These are phyloP conservation scores for Taphrina wiesneri DNA, from an alignment of 1,139 yeast genomes.

Conservation along the genomic window DNA sequence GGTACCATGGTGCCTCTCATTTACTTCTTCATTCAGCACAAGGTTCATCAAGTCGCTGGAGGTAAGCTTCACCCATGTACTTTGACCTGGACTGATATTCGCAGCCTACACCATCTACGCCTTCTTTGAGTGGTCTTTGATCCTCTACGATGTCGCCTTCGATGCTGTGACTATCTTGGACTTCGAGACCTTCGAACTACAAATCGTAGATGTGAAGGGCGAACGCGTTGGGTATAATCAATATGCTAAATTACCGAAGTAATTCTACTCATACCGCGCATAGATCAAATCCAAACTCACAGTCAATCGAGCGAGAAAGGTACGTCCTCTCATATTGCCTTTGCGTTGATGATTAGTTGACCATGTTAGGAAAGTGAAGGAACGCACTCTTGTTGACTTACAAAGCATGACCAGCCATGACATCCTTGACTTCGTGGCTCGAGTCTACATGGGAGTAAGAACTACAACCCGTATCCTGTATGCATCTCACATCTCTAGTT, in stretches of 20 bases:
- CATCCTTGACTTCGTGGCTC: constrained; percentile 36
- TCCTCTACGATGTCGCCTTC: constrained; percentile 76
- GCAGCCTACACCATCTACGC: constrained; percentile 87
- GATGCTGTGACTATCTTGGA: constrained; percentile 79
- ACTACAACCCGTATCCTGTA: background rate
- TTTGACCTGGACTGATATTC: background rate
- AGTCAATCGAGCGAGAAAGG: constrained; percentile 5
- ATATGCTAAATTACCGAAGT: constrained; percentile 23
- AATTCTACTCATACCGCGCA: constrained; percentile 1
- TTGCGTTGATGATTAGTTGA: background rate
- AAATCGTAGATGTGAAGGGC: constrained; percentile 48
- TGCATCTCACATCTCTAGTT: constrained; percentile 45
- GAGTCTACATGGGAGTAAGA: constrained; percentile 38
- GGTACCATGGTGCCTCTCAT: constrained; percentile 73
- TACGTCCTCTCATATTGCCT: background rate
- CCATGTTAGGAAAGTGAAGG: constrained; percentile 9
- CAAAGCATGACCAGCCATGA: background rate
- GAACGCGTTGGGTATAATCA: constrained; percentile 30
- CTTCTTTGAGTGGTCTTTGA: constrained; percentile 89
- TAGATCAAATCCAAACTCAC: background rate
- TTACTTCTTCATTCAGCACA: constrained; percentile 89
- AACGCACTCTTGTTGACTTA: constrained; percentile 8
- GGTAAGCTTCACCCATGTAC: constrained; percentile 34
- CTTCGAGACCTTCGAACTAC: constrained; percentile 59
- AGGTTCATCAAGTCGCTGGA: constrained; percentile 83